Evolutionary conservation across 495 filamentous ascomycete genomes (phyloP), one percentile per base, ranked within the genome.

Genomic region (Patellaria atrata): DNA sequence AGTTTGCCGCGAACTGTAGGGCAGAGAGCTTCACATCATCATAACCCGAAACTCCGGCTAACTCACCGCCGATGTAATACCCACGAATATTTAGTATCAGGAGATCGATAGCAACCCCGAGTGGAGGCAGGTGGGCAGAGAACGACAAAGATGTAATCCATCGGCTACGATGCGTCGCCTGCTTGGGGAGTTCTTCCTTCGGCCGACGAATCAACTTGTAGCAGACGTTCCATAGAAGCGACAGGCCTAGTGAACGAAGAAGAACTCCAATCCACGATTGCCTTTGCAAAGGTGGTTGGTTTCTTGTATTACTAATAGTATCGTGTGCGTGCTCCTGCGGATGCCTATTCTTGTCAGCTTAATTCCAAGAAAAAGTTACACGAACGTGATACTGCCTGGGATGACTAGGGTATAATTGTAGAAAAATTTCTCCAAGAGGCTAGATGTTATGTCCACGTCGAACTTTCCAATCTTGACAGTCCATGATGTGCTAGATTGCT

Each of bases 1-100:
- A 36, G 22, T 36, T 36, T 27, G 33, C 21, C 3, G 33, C 13
- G 14, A 36, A 36, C 14, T 36, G 33, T 5, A 36, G 22, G 14
- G 8, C 22, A 4, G 22, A 36, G 18, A 36, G 33, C 33, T 36
- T 36, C 3, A 36, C 3, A 20, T 36, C 33, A 24, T 36, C 21
- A 8, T 12, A 4, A 8, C 12, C 22, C 2, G 17, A 6, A 7
- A 20, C 15, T 4, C 33, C 33, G 9, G 33, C 4, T 2, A 36
- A 24, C 7, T 25, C 22, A 5, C 21, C 21, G 4, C 33, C 33
- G 22, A 36, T 27, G 14, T 36, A 36, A 24, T 36, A 36, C 12
- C 33, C 33, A 36, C 22, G 33, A 15, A 36, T 7, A 9, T 26
- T 27, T 4, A 36, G 20, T 26, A 14, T 8, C 4, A 27, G 25